phyloP scores from a whole-genome alignment of 2,329 filamentous ascomycete species.

The Aspergillus costaricaensis region DNA sequence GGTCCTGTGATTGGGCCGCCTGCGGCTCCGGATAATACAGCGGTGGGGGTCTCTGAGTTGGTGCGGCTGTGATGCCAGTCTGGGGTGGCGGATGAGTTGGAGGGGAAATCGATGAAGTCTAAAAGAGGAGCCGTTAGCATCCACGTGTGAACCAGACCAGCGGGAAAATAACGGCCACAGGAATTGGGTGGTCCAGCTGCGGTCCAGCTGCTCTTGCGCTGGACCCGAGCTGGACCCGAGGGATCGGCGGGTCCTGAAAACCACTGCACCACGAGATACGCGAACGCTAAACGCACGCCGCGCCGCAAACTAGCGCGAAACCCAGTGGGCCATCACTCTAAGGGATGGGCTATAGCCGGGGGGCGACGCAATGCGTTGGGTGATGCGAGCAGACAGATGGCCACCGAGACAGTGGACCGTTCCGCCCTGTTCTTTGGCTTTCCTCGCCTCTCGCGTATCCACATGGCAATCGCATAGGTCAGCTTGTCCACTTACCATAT shows the following conservation, averaged over 20 bases:
- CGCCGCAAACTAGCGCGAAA: constrained; percentile 29
- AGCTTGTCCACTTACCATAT: constrained; percentile 60
- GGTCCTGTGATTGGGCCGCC: constrained; percentile 36
- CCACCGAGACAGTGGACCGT: neutral
- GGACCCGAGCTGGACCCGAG: constrained; percentile 4
- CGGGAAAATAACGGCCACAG: constrained; percentile 4
- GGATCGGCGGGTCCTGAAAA: constrained; percentile 17
- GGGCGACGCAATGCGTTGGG: neutral
- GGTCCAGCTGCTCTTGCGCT: constrained; percentile 9
- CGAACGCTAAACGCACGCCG: constrained; percentile 31
- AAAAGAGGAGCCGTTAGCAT: constrained; percentile 15
- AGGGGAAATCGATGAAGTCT: constrained; percentile 28
- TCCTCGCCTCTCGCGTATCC: neutral
- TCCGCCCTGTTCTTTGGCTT: neutral
- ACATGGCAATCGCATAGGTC: neutral
- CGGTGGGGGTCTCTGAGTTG: constrained; percentile 65
- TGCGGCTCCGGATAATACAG: constrained; percentile 55
- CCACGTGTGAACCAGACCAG: constrained; percentile 5
- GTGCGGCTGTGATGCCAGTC: constrained; percentile 68
- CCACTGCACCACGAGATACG: constrained; percentile 23
- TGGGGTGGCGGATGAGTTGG: constrained; percentile 50
- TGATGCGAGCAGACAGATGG: neutral
- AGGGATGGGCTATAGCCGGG: constrained; percentile 12
- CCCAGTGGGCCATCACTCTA: constrained; percentile 24
- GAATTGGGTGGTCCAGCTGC: constrained; percentile 1